phyloP scores from a whole-genome alignment of 2,329 filamentous ascomycete genomes.

The Microsporum audouinii region DNA sequence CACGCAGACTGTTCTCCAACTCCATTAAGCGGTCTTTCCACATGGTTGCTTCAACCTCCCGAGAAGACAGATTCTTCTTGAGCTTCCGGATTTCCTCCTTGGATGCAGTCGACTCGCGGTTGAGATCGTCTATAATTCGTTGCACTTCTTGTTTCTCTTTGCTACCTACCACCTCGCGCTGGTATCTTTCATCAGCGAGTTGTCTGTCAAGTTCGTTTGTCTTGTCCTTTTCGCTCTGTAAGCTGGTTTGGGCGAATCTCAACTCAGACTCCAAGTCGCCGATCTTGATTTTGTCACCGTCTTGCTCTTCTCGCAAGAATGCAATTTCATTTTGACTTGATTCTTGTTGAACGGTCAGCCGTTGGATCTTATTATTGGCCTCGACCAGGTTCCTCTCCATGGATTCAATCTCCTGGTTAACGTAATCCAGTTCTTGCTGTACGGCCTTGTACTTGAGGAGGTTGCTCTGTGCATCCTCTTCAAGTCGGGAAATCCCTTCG shows the following conservation, averaged over 20 bases:
- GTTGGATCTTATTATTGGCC: constrained; percentile 74
- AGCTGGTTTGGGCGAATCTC: constrained; percentile 61
- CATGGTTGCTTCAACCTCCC: constrained; percentile 77
- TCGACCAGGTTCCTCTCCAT: constrained; percentile 76
- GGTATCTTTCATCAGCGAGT: constrained; percentile 68
- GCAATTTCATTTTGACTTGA: constrained; percentile 86
- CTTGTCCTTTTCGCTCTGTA: constrained; percentile 77
- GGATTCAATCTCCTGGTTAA: constrained; percentile 75
- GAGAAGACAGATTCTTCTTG: constrained; percentile 68
- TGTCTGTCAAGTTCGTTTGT: constrained; percentile 59
- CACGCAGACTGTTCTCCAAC: constrained; percentile 75
- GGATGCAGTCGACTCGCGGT: constrained; percentile 64
- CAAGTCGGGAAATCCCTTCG: constrained; percentile 71
- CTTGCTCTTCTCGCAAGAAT: constrained; percentile 92
- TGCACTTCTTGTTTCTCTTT: constrained; percentile 93
- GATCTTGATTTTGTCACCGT: constrained; percentile 95
- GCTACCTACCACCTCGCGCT: constrained; percentile 74
- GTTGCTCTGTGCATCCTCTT: constrained; percentile 78
- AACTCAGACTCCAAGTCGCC: constrained; percentile 79
- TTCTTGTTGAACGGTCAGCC: constrained; percentile 81
- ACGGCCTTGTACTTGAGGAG: constrained; percentile 67
- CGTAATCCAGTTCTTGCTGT: constrained; percentile 69
- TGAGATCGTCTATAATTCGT: constrained; percentile 84
- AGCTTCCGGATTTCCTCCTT: constrained; percentile 79
- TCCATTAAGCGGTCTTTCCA: constrained; percentile 88